phyloP scores from a whole-genome alignment of 1,284 basidiomycete species.

The Phellopilus nigrolimitatus region DNA sequence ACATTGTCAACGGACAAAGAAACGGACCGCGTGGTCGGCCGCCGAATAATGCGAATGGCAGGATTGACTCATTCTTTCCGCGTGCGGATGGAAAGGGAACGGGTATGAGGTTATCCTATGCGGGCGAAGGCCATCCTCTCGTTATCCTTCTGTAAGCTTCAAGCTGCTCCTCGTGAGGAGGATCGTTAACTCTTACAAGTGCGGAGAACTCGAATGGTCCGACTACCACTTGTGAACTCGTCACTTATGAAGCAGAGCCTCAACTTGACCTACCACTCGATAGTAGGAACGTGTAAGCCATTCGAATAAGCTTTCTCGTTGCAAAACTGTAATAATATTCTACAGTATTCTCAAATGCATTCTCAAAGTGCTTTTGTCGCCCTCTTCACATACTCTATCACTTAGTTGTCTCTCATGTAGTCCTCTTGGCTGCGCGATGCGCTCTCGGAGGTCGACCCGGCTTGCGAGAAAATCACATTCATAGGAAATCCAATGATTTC shows the following conservation, averaged over 20 bases:
- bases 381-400: conserved; percentile 7
- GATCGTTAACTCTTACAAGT: conserved; percentile 37
- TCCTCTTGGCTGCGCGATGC: conserved; percentile 91
- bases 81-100: conserved; percentile 59
- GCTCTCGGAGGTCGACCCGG: conserved; percentile 82
- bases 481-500: conserved; percentile 59
- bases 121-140: conserved; percentile 75
- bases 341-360: conserved; percentile 76
- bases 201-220: conserved; percentile 82
- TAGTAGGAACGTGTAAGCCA: conserved; percentile 59
- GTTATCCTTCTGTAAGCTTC: conserved; percentile 71
- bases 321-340: conserved; percentile 14
- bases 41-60: conserved; percentile 19
- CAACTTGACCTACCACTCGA: conserved; percentile 79
- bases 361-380: conserved; percentile 56
- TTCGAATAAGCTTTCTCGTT: conserved; percentile 14
- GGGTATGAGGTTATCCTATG: conserved; percentile 81
- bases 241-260: conserved; percentile 81
- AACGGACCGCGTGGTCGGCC: conserved; percentile 10
- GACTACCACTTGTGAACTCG: conserved; percentile 84
- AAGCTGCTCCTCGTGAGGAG: neutral
- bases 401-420: conserved; percentile 35
- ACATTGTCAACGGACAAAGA: conserved; percentile 21
- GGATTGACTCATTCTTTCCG: conserved; percentile 51
- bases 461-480: conserved; percentile 79